Conservation (phyloP, 2,329 filamentous ascomycete genomes). For the Penicillium sp. region DNA sequence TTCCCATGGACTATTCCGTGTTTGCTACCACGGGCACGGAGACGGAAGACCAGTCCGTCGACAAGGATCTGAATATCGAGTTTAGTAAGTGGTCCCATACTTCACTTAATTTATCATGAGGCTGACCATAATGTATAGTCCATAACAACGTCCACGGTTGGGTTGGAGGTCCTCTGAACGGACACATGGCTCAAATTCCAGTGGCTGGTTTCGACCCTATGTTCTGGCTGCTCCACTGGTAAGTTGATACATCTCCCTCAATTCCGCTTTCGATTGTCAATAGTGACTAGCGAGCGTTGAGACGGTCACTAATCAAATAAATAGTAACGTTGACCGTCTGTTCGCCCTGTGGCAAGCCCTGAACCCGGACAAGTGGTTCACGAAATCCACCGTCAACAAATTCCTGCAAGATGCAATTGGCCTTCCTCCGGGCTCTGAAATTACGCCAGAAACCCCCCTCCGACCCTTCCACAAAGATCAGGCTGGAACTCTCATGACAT, state of each 20-base stretch:
- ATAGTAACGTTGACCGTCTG: conserved; percentile 64
- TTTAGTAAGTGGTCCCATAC: conserved; percentile 40
- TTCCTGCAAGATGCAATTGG: conserved; percentile 47
- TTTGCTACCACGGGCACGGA: conserved; percentile 29
- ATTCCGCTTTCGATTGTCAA: no score
- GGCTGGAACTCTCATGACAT: conserved; percentile 51
- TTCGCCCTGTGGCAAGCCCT: conserved; percentile 77
- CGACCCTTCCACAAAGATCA: conserved; percentile 66
- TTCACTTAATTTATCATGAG: no score
- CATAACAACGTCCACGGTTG: conserved; percentile 57
- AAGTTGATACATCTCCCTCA: conserved; percentile 1
- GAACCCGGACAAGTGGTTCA: conserved; percentile 65
- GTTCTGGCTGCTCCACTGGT: conserved; percentile 74
- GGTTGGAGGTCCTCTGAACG: conserved; percentile 57
- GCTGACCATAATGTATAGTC: conserved; percentile 21
- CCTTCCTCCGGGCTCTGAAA: not conserved
- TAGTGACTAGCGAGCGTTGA: no score
- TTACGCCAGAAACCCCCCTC: conserved; percentile 15
- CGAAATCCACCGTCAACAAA: conserved; percentile 60
- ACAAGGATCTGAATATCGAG: conserved; percentile 20
- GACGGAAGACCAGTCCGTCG: conserved; percentile 8
- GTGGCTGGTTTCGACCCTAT: conserved; percentile 79
- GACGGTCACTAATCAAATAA: not conserved
- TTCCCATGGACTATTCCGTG: conserved; percentile 16
- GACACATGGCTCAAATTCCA: conserved; percentile 73